These are phyloP conservation scores for Phytomonas francai DNA, from an alignment of 208 protist genomes.

Conservation along the genomic window DNA sequence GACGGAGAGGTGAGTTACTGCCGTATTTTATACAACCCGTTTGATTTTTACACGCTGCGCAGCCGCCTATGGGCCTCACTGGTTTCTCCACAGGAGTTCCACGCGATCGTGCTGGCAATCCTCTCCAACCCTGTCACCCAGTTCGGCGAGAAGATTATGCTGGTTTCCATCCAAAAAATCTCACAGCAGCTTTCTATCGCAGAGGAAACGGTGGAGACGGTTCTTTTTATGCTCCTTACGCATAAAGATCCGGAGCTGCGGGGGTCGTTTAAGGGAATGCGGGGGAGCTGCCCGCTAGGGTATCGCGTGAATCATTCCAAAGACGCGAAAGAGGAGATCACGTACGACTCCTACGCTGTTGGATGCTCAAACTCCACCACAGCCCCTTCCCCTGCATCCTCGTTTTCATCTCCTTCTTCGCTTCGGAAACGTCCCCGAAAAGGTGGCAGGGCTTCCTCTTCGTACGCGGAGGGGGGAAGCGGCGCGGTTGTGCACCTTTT, in stretches of 20 bases:
- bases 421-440: neutral
- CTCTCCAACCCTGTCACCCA: slow-evolving; percentile 33
- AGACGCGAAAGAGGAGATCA: no score
- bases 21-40: slow-evolving; percentile 83
- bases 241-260: neutral
- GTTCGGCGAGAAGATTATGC: slow-evolving; percentile 34
- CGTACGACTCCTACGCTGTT: no score
- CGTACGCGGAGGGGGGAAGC: slow-evolving; percentile 1
- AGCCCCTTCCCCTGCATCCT: neutral
- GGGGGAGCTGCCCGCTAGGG: slow-evolving; percentile 32
- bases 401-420: neutral
- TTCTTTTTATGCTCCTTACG: slow-evolving; percentile 66
- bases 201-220: slow-evolving; percentile 72
- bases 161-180: slow-evolving; percentile 48
- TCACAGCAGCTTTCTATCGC: slow-evolving; percentile 48
- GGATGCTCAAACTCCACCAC: neutral
- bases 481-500: slow-evolving; percentile 45
- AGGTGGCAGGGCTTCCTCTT: slow-evolving; percentile 7
- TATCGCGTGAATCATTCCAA: no score
- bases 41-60: slow-evolving; percentile 93
- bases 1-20: slow-evolving; percentile 84
- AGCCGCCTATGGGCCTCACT: slow-evolving; percentile 46
- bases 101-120: slow-evolving; percentile 33
- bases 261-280: slow-evolving; percentile 37
- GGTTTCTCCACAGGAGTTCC: slow-evolving; percentile 56